These are phyloP conservation scores for Cryptococcus jaspeensis DNA, from an alignment of 1,284 basidiomycete species.

Conservation along the genomic window DNA sequence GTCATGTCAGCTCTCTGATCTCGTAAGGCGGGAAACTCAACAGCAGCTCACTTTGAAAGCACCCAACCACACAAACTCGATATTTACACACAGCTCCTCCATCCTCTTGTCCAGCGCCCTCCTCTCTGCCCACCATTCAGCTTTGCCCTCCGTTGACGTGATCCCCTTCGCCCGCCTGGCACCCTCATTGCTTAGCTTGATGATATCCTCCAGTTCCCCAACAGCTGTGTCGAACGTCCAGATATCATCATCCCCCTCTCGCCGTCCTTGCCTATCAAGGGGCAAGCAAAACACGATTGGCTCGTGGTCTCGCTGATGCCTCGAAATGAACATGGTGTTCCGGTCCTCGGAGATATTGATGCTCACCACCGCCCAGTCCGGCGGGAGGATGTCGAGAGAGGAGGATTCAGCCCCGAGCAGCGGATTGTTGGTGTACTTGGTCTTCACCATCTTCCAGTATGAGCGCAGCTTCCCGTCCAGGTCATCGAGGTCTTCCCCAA, in stretches of 20 bases:
- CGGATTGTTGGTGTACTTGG: conserved; percentile 54
- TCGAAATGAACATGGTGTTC: conserved; percentile 77
- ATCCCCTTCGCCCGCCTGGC: conserved; percentile 73
- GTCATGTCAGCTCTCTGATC: background rate
- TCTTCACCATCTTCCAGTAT: conserved; percentile 64
- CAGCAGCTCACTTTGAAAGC: conserved; percentile 78
- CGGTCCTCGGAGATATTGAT: conserved; percentile 79
- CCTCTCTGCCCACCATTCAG: conserved; percentile 79
- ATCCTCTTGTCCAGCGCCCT: conserved; percentile 73
- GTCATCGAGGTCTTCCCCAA: conserved; percentile 46
- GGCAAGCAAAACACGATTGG: conserved; percentile 87
- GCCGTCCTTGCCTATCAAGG: conserved; percentile 69
- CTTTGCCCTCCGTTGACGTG: conserved; percentile 51
- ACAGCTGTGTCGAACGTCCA: conserved; percentile 74
- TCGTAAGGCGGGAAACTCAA: background rate
- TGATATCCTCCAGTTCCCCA: conserved; percentile 72
- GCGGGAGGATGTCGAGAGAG: conserved; percentile 59
- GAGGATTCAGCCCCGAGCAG: conserved; percentile 51
- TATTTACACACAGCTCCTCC: conserved; percentile 70
- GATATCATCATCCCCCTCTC: conserved; percentile 69
- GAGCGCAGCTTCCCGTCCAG: conserved; percentile 52
- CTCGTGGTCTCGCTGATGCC: conserved; percentile 60
- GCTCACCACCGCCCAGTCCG: conserved; percentile 80
- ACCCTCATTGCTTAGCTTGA: conserved; percentile 71
- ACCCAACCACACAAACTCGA: conserved; percentile 96